These are phyloP conservation scores for Capsicum baccatum DNA, from an alignment of 257 asterid genomes.

Conservation along the genomic window DNA sequence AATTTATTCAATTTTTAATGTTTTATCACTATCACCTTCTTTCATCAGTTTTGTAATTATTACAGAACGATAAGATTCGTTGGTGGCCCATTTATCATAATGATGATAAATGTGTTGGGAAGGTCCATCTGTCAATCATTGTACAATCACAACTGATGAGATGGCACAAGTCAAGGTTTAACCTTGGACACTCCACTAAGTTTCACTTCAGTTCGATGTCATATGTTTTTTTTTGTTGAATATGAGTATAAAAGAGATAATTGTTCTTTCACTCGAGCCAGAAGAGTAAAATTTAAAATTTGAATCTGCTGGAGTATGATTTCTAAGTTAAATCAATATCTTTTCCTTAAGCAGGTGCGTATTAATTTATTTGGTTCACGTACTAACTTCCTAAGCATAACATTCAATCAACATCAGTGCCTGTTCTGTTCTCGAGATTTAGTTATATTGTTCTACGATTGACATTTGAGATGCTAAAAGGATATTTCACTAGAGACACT, in stretches of 20 bases:
- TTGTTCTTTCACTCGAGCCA: not conserved
- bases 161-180: slow-evolving; percentile 73
- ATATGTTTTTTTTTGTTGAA: not conserved
- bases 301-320: not conserved
- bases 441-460: not conserved
- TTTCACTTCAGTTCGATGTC: not conserved
- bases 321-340: not conserved
- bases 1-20: slow-evolving; percentile 14
- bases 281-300: not conserved
- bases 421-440: not conserved
- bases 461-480: not conserved
- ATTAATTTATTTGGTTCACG: not conserved
- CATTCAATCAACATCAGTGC: not conserved
- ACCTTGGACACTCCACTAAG: slow-evolving; percentile 22
- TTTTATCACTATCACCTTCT: slow-evolving; percentile 21
- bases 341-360: not conserved
- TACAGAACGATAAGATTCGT: slow-evolving; percentile 75
- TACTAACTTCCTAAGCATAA: not conserved
- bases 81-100: slow-evolving; percentile 89
- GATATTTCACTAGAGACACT: not conserved
- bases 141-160: slow-evolving; percentile 76
- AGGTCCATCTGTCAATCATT: slow-evolving; percentile 76
- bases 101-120: slow-evolving; percentile 87
- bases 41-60: slow-evolving; percentile 28
- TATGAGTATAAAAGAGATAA: not conserved